These are phyloP conservation scores for Pythium phragmitis DNA, from an alignment of 352 stramenopile species.

Conservation along the genomic window DNA sequence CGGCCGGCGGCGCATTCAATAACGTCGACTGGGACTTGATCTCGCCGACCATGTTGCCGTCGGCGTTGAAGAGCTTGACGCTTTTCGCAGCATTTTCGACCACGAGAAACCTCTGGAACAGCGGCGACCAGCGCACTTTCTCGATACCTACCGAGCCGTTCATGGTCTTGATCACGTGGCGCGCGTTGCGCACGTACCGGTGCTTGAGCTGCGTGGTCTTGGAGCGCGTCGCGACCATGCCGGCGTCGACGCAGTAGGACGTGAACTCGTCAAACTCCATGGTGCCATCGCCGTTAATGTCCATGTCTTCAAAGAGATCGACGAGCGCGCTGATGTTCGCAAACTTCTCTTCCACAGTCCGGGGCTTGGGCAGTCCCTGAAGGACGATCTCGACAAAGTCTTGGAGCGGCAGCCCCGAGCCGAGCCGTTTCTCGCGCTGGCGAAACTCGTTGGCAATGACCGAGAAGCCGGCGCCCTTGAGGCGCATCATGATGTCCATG, in stretches of 20 bases:
- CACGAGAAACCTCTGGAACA: slow-evolving; percentile 59
- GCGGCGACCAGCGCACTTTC: slow-evolving; percentile 69
- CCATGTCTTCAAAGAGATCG: slow-evolving; percentile 85
- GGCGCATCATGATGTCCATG: slow-evolving; percentile 85
- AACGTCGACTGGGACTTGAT: slow-evolving; percentile 33
- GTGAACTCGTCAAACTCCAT: slow-evolving; percentile 90
- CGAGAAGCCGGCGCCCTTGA: slow-evolving; percentile 73
- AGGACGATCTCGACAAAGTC: slow-evolving; percentile 86
- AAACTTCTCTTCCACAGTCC: slow-evolving; percentile 44
- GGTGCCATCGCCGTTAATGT: slow-evolving; percentile 84
- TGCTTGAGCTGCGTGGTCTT: slow-evolving; percentile 58
- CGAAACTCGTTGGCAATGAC: slow-evolving; percentile 77
- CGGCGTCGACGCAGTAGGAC: slow-evolving; percentile 83
- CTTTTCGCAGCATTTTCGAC: slow-evolving; percentile 62
- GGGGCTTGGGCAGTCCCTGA: slow-evolving; percentile 45
- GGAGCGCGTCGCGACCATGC: slow-evolving; percentile 68
- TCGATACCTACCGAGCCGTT: slow-evolving; percentile 55
- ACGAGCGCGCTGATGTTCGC: slow-evolving; percentile 59
- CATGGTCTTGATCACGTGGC: slow-evolving; percentile 57
- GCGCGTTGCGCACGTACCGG: slow-evolving; percentile 60
- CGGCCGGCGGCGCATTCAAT: slow-evolving; percentile 6
- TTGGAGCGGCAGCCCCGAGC: slow-evolving; percentile 53
- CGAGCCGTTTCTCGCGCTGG: slow-evolving; percentile 58
- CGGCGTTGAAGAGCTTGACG: slow-evolving; percentile 66
- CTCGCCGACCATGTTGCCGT: slow-evolving; percentile 56